Evolutionary conservation across 2,329 filamentous ascomycete genomes (phyloP).

Genomic region (Aspergillus eucalypticola): DNA sequence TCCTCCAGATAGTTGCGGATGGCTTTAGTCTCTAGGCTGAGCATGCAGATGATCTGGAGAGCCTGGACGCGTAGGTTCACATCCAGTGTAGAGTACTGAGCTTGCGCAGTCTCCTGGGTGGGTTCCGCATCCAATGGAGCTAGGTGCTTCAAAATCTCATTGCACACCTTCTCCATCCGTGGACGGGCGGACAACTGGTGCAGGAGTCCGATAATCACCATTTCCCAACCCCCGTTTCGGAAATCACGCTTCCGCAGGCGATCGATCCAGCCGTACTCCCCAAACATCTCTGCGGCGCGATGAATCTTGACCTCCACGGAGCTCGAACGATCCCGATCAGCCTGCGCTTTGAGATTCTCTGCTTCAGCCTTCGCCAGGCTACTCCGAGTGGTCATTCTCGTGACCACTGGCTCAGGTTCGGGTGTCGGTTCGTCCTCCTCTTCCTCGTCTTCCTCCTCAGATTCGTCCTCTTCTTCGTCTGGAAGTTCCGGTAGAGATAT

Average conservation of each 20-base stretch:
- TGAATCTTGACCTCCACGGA: constrained; percentile 40
- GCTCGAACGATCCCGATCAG: constrained; percentile 50
- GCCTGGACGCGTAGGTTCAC: constrained; percentile 79
- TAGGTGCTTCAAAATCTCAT: constrained; percentile 77
- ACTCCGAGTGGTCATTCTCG: constrained; percentile 75
- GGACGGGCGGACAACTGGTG: constrained; percentile 80
- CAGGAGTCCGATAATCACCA: constrained; percentile 82
- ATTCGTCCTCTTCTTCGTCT: constrained; percentile 67
- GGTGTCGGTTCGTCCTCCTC: constrained; percentile 64
- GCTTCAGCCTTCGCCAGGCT: constrained; percentile 81
- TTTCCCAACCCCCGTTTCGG: constrained; percentile 83
- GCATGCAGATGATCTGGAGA: constrained; percentile 80
- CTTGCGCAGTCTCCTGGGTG: constrained; percentile 69
- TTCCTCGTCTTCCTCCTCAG: constrained; percentile 60
- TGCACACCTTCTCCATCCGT: constrained; percentile 68
- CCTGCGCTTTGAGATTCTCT: constrained; percentile 65
- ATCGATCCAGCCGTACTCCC: constrained; percentile 78
- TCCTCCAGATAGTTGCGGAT: constrained; percentile 88
- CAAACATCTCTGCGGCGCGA: constrained; percentile 71
- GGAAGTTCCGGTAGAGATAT: constrained; percentile 75
- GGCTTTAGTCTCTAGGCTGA: constrained; percentile 82
- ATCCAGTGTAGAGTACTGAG: constrained; percentile 73
- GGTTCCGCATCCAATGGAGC: constrained; percentile 76
- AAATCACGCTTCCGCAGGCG: constrained; percentile 82
- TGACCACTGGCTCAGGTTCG: constrained; percentile 66